Base-by-base conservation (phyloP, 1,139 yeast genomes). In the Nadsonia commutata region DNA sequence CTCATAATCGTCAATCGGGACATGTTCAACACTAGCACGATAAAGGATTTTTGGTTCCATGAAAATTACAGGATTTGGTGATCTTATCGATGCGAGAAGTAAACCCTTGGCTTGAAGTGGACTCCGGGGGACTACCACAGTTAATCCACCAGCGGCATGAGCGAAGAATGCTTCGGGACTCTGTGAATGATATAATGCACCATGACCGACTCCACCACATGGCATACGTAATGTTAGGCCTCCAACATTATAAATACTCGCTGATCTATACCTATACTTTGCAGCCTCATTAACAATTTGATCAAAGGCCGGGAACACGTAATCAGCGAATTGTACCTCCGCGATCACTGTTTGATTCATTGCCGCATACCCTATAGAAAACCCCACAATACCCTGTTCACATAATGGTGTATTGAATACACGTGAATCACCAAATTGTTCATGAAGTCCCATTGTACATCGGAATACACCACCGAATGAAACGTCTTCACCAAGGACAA, bases 391-490 rank as follows among this genome's bases (percentile, higher is more conserved):
- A 2, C 63, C 65, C 47, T 61, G 65, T 45, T 61, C 65, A 4
- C 59, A 53, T 27, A 61, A 52, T 5, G 65, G 65, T 9, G 64
- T 59, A 48, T 61, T 61, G 52, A 61, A 61, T 16, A 61, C 65
- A 18, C 65, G 45, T 18, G 55, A 62, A n/a, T 53, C 45, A 13
- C 65, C 65, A 51, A 60, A 61, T 48, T 52, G 56, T 39, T 58
- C 62, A 41, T 61, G 65, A 9, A 61, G 55, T 3, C 62, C 65
- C 57, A 57, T 56, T n/a, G 64, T 56, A 53, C 65, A 61, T 9
- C 65, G 52, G 46, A 61, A 61, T n/a, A 61, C 65, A 7, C 65
- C 65, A 19, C 65, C 65, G 49, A 61, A 61, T 13, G 63, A 65
- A 7, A 61, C 64, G 44, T 61, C 65, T 45, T 61, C 64, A 17